Base-by-base conservation (phyloP, 2,329 filamentous ascomycete genomes). In the Atkinsonella texensis region DNA sequence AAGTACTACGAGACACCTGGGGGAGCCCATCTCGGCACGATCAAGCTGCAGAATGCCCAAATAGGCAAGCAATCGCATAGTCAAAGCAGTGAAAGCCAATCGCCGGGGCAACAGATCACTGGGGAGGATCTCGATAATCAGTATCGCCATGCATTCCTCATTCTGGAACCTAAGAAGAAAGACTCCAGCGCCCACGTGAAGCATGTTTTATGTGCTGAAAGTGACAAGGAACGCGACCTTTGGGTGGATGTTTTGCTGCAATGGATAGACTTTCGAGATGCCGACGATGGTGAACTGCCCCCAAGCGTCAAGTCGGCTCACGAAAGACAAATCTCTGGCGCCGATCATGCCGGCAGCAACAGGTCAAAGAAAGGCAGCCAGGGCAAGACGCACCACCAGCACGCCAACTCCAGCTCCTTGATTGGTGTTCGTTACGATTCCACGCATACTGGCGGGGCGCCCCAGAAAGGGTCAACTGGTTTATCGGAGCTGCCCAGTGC, bases 161-260 rank as follows among this genome's bases (percentile, higher is more conserved):
- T 98, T 50, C 67, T 97, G 49, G 93, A 98, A 63, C 91, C 91
- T 1, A 98, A 98, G 73, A 89, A 89, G 67, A 97, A 95, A 68
- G 93, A 98, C 63, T 89, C 89, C 0, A 83, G 77, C 20, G 89
- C 86, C 58, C 78, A 91, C 50, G 88, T 96, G 23, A 87, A 91
- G 57, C 93, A 98, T 65, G 90, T 98, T 0, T 74, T 98, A 17
- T 98, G 93, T 65, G 91, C 93, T 0, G 93, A 98, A 68, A 97
- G 87, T 61, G 93, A 98, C 60, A 77, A 76, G 53, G 93, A 98
- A 70, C 83, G 93, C 54, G 93, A 98, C 68, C 77, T 84, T 44
- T 98, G 93, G 93, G 91, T 98, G 1, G 87, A 94, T 52, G 85
- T 87, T 20, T 73, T 98, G 41, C 72, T 97, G 54, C 85, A 88